Evolutionary conservation across 1,139 yeast genomes (phyloP).

Genomic region (Geotrichum reessii): DNA sequence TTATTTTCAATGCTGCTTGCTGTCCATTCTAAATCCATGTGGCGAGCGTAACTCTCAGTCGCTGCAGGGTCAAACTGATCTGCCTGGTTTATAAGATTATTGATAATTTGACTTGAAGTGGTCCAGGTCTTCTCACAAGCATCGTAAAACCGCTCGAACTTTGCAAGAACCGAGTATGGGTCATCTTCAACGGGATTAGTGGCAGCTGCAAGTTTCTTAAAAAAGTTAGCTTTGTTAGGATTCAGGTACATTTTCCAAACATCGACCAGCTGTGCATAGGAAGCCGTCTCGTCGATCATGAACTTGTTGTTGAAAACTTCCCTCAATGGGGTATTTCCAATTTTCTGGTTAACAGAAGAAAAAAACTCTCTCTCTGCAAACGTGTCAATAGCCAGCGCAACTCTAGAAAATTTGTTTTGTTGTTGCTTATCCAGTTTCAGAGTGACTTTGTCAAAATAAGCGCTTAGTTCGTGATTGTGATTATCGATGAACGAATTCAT

Average conservation of each 20-base stretch:
- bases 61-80: background rate
- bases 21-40: background rate
- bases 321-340: constrained; percentile 4
- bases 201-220: background rate
- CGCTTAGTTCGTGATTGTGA: constrained; percentile 53
- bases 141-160: background rate
- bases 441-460: constrained; percentile 63
- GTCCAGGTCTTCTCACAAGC: background rate
- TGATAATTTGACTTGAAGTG: background rate
- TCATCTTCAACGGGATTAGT: background rate
- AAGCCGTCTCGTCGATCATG: constrained; percentile 7
- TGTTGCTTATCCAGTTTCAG: background rate
- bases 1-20: background rate
- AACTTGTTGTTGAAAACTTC: background rate
- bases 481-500: constrained; percentile 63
- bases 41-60: background rate
- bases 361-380: constrained; percentile 8
- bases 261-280: constrained; percentile 1
- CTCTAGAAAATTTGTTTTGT: background rate
- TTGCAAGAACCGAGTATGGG: background rate
- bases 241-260: constrained; percentile 1
- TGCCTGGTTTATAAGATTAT: background rate
- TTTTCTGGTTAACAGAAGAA: background rate
- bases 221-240: background rate
- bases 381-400: background rate